Conservation (phyloP, 2,329 filamentous ascomycete genomes). For the Aspergillus fijiensis region DNA sequence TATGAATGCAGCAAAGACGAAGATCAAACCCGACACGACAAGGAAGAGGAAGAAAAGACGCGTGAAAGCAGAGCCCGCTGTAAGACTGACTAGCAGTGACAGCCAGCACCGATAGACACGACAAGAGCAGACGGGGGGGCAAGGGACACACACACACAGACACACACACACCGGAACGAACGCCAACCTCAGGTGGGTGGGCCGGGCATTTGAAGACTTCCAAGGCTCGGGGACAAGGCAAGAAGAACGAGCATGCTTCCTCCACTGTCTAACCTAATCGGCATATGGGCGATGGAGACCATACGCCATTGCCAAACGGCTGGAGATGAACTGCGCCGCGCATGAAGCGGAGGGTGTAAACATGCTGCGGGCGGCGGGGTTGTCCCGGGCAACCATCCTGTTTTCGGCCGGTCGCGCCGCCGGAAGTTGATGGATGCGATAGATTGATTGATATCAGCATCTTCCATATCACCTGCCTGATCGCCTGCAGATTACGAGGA, state of each 20-base stretch:
- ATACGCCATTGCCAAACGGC: conserved; percentile 19
- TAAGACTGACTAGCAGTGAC: not conserved
- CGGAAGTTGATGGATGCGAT: not conserved
- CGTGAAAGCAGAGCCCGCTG: conserved; percentile 10
- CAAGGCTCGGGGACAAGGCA: conserved; percentile 22
- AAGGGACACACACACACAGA: conserved; percentile 14
- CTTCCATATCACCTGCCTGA: not conserved
- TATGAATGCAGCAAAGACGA: conserved; percentile 8
- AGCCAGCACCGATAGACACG: not conserved
- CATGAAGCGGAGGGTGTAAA: conserved; percentile 31
- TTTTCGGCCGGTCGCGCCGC: conserved; percentile 24
- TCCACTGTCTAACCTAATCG: conserved; percentile 19
- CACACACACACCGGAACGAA: conserved; percentile 17
- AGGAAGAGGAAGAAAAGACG: conserved; percentile 10
- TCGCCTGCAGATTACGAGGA: not conserved
- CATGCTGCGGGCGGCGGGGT: conserved; percentile 30
- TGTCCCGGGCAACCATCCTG: conserved; percentile 34
- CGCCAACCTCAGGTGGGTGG: conserved; percentile 19
- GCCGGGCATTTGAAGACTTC: conserved; percentile 31
- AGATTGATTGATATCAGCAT: conserved; percentile 7
- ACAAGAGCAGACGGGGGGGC: not conserved
- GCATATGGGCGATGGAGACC: not conserved
- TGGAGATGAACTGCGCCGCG: conserved; percentile 25
- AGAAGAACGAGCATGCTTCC: conserved; percentile 25
- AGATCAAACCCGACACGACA: conserved; percentile 4